phyloP scores from a whole-genome alignment of 1,284 basidiomycete species.

The Ceratobasidium sp. region DNA sequence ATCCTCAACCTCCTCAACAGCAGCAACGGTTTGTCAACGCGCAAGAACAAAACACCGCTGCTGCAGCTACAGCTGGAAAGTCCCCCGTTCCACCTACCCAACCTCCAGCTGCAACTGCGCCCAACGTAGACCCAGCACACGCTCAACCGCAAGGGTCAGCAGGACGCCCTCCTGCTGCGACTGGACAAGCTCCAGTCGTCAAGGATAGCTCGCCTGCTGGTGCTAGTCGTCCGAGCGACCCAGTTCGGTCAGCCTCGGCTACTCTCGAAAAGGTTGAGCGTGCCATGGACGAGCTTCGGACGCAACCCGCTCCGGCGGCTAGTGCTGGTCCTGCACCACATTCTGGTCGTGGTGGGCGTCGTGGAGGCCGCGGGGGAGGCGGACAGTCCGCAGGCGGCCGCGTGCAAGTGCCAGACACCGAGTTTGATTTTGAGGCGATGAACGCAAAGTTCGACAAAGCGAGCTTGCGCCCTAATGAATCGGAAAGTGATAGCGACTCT shows the following conservation, averaged over 20 bases:
- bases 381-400: constrained; percentile 45
- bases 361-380: constrained; percentile 50
- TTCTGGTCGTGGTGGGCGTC: constrained; percentile 52
- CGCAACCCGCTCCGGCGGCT: constrained; percentile 53
- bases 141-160: constrained; percentile 12
- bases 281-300: constrained; percentile 77
- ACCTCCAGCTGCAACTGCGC: constrained; percentile 35
- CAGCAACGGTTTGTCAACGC: constrained; percentile 35
- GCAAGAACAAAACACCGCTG: background rate
- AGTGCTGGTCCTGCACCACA: constrained; percentile 11
- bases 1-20: constrained; percentile 32
- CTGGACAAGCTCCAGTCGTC: background rate
- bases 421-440: constrained; percentile 78
- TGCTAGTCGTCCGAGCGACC: constrained; percentile 44
- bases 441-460: constrained; percentile 82
- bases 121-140: constrained; percentile 51
- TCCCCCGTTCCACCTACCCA: constrained; percentile 10
- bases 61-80: constrained; percentile 11
- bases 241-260: constrained; percentile 74
- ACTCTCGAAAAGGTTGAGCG: constrained; percentile 82
- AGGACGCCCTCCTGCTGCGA: background rate
- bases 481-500: constrained; percentile 41
- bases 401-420: constrained; percentile 65
- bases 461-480: constrained; percentile 56
- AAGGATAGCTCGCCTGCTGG: background rate